Evolutionary conservation across 768 basidiomycete genomes (phyloP).

Genomic region (Agaricus blazei): DNA sequence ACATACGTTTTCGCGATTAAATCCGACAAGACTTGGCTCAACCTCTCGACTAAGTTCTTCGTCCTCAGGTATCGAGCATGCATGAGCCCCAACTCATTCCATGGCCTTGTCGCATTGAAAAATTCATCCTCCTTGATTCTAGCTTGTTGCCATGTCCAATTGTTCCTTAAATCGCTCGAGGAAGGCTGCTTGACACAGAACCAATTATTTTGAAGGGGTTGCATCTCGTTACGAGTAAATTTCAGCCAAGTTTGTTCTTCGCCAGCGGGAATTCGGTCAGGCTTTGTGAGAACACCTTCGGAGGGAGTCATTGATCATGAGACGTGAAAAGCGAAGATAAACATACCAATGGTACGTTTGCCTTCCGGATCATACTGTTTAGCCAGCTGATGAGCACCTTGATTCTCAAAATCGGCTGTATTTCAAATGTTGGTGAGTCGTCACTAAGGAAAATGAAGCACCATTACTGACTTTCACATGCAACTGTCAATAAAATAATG

Average conservation of each 20-base stretch:
- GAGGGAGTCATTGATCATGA: neutral
- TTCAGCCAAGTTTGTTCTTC: slow-evolving; percentile 53
- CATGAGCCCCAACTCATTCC: slow-evolving; percentile 46
- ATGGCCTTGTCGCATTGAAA: slow-evolving; percentile 47
- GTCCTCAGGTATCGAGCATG: slow-evolving; percentile 51
- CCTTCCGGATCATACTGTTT: slow-evolving; percentile 58
- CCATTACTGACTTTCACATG: slow-evolving; percentile 54
- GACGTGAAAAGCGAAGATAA: neutral
- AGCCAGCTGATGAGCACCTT: slow-evolving; percentile 63
- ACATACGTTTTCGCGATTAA: slow-evolving; percentile 56
- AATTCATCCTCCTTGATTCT: slow-evolving; percentile 50
- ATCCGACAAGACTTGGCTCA: slow-evolving; percentile 59
- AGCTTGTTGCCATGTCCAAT: slow-evolving; percentile 60
- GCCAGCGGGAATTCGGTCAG: slow-evolving; percentile 56
- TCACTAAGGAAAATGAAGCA: neutral
- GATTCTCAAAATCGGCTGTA: slow-evolving; percentile 76
- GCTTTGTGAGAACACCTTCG: slow-evolving; percentile 69
- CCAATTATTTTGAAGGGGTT: slow-evolving; percentile 52
- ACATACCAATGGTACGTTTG: slow-evolving; percentile 65
- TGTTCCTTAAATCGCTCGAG: slow-evolving; percentile 42
- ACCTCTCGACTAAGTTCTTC: slow-evolving; percentile 44
- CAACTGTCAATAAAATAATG: slow-evolving; percentile 53
- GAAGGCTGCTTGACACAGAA: slow-evolving; percentile 53
- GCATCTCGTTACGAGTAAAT: slow-evolving; percentile 50
- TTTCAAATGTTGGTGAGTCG: neutral